A percentile compares a stretch with the other conserved stretches of the same genome.
These are phyloP conservation scores for Serendipita sp. DNA, from an alignment of 768 basidiomycete genomes.

Conservation along the genomic window DNA sequence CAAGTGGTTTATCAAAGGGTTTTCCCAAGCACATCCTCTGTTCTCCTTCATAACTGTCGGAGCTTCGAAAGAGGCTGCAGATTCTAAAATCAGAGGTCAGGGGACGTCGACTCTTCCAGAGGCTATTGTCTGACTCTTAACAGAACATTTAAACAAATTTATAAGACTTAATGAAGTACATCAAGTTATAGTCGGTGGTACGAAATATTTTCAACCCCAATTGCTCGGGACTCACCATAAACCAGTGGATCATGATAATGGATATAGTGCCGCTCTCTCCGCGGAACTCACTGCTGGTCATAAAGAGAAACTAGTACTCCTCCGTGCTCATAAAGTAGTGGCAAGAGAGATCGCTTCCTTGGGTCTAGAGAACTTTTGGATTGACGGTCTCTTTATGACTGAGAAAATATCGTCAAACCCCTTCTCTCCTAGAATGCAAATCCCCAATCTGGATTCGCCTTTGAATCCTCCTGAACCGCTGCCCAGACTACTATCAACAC, in stretches of 20 bases:
- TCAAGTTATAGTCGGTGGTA: neutral
- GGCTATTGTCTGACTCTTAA: neutral
- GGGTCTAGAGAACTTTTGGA: neutral
- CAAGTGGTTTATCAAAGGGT: conserved; percentile 50
- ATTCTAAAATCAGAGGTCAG: conserved; percentile 58
- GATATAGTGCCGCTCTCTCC: neutral
- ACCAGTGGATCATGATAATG: conserved; percentile 2
- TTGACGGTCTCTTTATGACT: neutral
- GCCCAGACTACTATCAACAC: neutral
- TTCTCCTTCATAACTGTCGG: conserved; percentile 59
- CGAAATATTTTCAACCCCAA: neutral
- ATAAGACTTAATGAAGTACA: neutral
- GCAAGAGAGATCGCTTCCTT: neutral
- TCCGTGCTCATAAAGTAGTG: neutral
- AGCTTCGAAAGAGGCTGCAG: conserved; percentile 52
- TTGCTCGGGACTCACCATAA: neutral
- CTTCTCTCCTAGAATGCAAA: neutral
- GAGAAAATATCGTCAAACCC: neutral
- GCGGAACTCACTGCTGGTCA: conserved; percentile 3
- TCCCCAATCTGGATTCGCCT: no score
- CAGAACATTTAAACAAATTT: conserved; percentile 1
- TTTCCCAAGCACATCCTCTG: conserved; percentile 51
- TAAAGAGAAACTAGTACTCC: neutral
- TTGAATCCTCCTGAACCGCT: neutral
- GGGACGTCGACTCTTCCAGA: neutral